Percentiles rank a stretch among this genome's conserved stretches.
These are phyloP conservation scores for Trichoderma atrobrunneum DNA, from an alignment of 2,329 filamentous ascomycete species.

Conservation along the genomic window DNA sequence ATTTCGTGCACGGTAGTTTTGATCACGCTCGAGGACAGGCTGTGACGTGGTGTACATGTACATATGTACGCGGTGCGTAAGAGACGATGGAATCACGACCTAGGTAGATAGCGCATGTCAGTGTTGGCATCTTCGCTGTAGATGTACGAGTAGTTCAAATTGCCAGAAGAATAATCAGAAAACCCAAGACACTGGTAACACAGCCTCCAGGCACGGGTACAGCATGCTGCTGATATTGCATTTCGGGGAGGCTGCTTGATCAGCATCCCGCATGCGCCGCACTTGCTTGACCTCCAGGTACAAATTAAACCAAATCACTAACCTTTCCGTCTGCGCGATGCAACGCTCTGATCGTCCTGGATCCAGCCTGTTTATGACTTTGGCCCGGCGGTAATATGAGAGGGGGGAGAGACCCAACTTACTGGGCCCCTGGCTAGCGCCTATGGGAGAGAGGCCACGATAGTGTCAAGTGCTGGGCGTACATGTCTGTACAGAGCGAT, in stretches of 20 bases:
- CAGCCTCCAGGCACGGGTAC: not conserved
- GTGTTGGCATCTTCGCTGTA: not conserved
- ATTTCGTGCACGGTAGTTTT: constrained; percentile 15
- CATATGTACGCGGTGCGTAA: not conserved
- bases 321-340: not conserved
- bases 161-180: not conserved
- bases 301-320: not conserved
- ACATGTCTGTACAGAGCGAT: not conserved
- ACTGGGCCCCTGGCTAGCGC: constrained; percentile 5
- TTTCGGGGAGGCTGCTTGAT: not conserved
- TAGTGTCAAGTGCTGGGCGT: not conserved
- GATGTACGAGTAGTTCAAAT: not conserved
- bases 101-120: not conserved
- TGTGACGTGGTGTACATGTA: constrained; percentile 15
- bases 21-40: constrained; percentile 6
- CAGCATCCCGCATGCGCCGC: not conserved
- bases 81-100: not conserved
- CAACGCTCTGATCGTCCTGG: not conserved
- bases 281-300: not conserved
- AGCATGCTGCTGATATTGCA: not conserved
- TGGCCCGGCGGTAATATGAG: constrained; percentile 7
- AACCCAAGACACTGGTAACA: not conserved
- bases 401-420: not conserved
- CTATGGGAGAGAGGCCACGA: not conserved
- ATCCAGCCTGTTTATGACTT: constrained; percentile 5